Evolutionary conservation across 257 asterid genomes (phyloP), one percentile per base, ranked within the genome.

Genomic region (Linaria vulgaris): DNA sequence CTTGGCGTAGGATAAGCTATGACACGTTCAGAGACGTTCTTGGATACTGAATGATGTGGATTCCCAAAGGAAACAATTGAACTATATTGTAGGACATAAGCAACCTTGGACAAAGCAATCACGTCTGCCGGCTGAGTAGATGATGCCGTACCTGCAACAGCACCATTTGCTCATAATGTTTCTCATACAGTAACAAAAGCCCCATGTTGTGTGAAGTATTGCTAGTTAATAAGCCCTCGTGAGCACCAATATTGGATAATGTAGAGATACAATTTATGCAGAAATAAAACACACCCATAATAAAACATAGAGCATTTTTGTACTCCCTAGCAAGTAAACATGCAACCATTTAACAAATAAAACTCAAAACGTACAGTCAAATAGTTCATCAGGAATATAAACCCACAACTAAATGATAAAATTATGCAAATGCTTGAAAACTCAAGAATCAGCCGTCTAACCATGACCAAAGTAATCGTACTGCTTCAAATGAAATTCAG

Each of bases 391-490:
- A 19, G 51, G 61, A 59, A 45, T 44, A 65, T 57, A 68, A 64
- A 34, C 59, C 34, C 46, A 49, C 34, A 41, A 44, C 23, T 10
- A 47, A 68, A 49, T 23, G 45, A 68, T 34, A 14, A 63, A 53
- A 9, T 38, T 27, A 22, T 17, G 24, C 10, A 45, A 43, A 25
- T 16, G 50, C 38, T 17, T 20, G 62, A 69, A 23, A 66, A 51
- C 16, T 68, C n/a, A 61, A 53, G 68, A 57, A 43, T 39, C 12
- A 15, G 69, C n/a, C 48, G 70, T 73, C 96, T 82, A 78, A 92
- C 99, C 95, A 27, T 83, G 95, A 46, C 97, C 95, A 73, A 92
- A 92, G 69, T 72, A 89, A 72, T 89, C 96, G 62, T 78, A 81
- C 58, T 75, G 75, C 78, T 82, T 83, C 74, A 92, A 71, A 41